Conservation (phyloP, 2,329 filamentous ascomycete genomes). For the Bipolaris bicolor region DNA sequence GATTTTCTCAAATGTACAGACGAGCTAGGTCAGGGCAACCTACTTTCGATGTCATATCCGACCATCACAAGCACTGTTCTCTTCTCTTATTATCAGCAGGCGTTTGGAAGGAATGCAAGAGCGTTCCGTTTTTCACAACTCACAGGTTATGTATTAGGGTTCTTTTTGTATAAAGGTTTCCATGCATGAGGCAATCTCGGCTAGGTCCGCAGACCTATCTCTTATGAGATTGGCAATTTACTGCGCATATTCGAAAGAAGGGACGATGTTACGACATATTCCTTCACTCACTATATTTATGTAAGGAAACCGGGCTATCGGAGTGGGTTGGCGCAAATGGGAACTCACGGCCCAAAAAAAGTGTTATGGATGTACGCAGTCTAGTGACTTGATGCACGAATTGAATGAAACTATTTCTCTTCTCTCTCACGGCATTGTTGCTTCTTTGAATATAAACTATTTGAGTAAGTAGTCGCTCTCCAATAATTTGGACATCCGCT, state of each 20-base stretch:
- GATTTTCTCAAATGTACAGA: not conserved
- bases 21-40: not conserved
- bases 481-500: too few species aligned
- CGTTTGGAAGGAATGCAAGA: not conserved
- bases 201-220: not conserved
- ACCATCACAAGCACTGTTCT: not conserved
- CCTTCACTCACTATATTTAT: not conserved
- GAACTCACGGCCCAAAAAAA: slow-evolving; percentile 11
- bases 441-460: not conserved
- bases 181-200: not conserved
- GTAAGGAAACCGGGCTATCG: slow-evolving; percentile 1
- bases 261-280: slow-evolving; percentile 13
- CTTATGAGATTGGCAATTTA: not conserved
- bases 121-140: not conserved
- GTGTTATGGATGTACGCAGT: slow-evolving; percentile 9
- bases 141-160: not conserved
- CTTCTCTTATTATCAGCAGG: not conserved
- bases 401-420: slow-evolving; percentile 4
- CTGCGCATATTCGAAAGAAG: not conserved
- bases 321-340: slow-evolving; percentile 6
- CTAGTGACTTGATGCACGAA: slow-evolving; percentile 1
- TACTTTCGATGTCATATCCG: not conserved
- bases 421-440: not conserved
- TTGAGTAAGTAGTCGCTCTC: too few species aligned
- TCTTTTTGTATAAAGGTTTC: slow-evolving; percentile 1